phyloP scores from a whole-genome alignment of 352 stramenopile species.

The Pythium dissotocum region DNA sequence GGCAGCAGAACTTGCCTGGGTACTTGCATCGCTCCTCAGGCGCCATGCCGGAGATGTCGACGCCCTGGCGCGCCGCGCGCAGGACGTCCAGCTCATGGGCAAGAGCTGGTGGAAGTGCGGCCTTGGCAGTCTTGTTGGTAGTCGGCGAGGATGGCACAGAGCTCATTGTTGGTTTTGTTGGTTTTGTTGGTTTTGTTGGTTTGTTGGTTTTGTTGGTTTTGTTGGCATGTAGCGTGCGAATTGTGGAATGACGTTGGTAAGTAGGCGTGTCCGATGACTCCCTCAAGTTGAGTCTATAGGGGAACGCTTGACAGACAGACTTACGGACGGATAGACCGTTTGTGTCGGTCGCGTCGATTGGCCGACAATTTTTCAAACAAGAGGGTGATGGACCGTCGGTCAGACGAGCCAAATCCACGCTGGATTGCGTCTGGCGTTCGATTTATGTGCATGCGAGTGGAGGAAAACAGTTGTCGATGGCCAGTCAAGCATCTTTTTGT shows the following conservation, averaged over 20 bases:
- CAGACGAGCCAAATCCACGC: neutral
- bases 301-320: too few relatives aligned
- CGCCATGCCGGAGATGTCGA: constrained; percentile 19
- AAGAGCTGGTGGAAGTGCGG: too few relatives aligned
- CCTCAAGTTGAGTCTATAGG: too few relatives aligned
- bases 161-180: neutral
- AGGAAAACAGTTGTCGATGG: neutral
- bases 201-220: too few relatives aligned
- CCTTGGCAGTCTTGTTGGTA: neutral
- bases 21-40: constrained; percentile 28
- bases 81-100: constrained; percentile 5
- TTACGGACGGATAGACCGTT: neutral
- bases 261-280: neutral
- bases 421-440: too few relatives aligned
- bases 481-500: neutral
- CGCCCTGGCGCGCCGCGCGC: constrained; percentile 7
- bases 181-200: neutral
- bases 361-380: neutral
- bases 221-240: neutral
- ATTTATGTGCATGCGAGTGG: neutral
- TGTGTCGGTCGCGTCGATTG: neutral
- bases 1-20: constrained; percentile 24
- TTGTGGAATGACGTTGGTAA: neutral
- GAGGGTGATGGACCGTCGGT: neutral
- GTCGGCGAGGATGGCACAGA: neutral